phyloP scores from a whole-genome alignment of 139 green algal species.

The Chlorella ohadii region DNA sequence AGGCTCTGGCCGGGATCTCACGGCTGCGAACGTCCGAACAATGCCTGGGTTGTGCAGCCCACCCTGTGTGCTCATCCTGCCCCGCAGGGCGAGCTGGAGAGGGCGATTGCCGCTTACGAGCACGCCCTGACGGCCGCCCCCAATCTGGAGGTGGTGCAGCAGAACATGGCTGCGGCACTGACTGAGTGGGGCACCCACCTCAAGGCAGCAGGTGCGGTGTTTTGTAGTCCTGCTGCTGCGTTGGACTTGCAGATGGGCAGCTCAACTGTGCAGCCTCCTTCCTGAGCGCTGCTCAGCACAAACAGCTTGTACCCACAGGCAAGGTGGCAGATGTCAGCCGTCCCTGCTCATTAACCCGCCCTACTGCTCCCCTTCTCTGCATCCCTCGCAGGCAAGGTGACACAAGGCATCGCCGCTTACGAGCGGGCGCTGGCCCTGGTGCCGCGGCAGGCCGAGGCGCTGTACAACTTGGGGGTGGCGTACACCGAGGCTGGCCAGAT shows the following conservation, averaged over 20 bases:
- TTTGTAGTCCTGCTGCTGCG: too few species aligned
- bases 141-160: constrained; percentile 57
- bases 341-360: too few species aligned
- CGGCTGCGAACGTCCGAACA: too few species aligned
- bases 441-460: constrained; percentile 78
- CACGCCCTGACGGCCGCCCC: constrained; percentile 68
- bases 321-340: too few species aligned
- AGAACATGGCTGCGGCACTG: constrained; percentile 90
- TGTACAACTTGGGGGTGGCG: constrained; percentile 97
- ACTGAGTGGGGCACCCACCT: constrained; percentile 79
- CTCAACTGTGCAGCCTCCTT: too few species aligned
- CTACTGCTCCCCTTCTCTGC: neutral
- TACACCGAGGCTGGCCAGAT: constrained; percentile 70
- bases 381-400: constrained; percentile 13
- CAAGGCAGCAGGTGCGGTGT: constrained; percentile 57
- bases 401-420: constrained; percentile 64
- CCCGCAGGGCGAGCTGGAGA: constrained; percentile 66
- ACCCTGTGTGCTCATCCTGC: neutral
- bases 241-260: too few species aligned
- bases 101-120: constrained; percentile 86
- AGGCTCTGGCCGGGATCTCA: too few species aligned
- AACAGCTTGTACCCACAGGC: too few species aligned
- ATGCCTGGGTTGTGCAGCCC: too few species aligned
- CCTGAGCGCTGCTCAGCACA: too few species aligned
- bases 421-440: constrained; percentile 72